These are phyloP conservation scores for Aegilops speltoides DNA, from an alignment of 176 grass and related monocot species.

Conservation along the genomic window DNA sequence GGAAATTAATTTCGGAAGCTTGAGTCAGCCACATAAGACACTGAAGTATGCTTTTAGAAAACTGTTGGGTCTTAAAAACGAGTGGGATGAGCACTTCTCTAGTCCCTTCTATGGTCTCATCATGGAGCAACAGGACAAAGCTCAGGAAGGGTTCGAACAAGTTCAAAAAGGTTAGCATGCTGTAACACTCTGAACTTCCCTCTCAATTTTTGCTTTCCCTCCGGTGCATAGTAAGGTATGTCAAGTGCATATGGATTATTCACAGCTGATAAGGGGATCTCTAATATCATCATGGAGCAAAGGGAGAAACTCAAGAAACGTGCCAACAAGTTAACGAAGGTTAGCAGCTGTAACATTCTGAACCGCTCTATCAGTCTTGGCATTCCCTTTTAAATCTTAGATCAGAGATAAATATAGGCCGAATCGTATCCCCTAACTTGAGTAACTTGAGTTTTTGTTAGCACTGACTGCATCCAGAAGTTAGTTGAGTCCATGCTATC, in stretches of 20 bases:
- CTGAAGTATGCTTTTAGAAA: conserved; percentile 79
- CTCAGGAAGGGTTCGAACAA: conserved; percentile 43
- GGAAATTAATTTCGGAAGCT: conserved; percentile 63
- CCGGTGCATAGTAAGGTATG: too few relatives aligned
- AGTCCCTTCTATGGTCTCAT: conserved; percentile 48
- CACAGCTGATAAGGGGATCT: neutral
- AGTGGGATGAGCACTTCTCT: conserved; percentile 40
- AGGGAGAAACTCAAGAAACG: conserved; percentile 56
- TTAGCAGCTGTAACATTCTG: conserved; percentile 27
- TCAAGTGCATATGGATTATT: too few relatives aligned
- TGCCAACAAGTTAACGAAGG: conserved; percentile 52
- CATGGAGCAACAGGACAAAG: conserved; percentile 54
- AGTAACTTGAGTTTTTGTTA: neutral
- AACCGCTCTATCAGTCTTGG: neutral
- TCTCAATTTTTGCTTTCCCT: neutral
- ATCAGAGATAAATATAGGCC: neutral
- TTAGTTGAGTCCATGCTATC: neutral
- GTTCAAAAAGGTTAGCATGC: conserved; percentile 54
- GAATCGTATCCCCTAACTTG: neutral
- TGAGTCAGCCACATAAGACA: conserved; percentile 73
- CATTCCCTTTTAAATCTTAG: neutral
- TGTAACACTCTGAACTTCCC: neutral
- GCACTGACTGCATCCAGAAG: neutral
- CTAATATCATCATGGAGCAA: conserved; percentile 51
- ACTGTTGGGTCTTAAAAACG: conserved; percentile 60